Evolutionary conservation across 768 basidiomycete genomes (phyloP), one percentile per base, ranked within the genome.

Genomic region (Kwoniella newhampshirensis): DNA sequence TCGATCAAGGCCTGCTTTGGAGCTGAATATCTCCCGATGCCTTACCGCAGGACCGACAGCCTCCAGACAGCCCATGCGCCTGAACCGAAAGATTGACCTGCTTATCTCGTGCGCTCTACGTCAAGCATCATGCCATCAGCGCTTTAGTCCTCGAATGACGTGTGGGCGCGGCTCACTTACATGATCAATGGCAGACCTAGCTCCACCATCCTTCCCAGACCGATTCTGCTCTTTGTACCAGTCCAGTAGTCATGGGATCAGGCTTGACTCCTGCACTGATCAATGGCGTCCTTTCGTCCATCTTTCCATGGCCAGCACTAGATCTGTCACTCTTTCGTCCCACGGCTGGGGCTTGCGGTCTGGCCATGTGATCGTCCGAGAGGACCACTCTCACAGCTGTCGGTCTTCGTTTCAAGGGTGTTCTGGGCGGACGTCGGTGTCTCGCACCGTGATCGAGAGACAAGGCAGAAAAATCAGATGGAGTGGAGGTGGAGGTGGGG

Each of bases 1-100:
- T n/a, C n/a, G n/a, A 28, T 27, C n/a, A 30, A 26, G 30, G 54
- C 30, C 51, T 54, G 25, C n/a, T 3, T 65, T 8, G 52, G n/a
- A n/a, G n/a, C n/a, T n/a, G n/a, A n/a, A n/a, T n/a, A n/a, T n/a
- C n/a, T n/a, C n/a, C n/a, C n/a, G n/a, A n/a, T n/a, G 32, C 59
- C 68, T 78, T 73, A 84, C 89, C 86, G 92, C 91, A 12, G 91
- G 91, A 30, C 93, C 93, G 59, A 93, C 86, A 17, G 86, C 86
- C 75, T 96, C 93, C 48, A 97, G 76, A 54, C 86, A 86, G 1
- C 90, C 91, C 64, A 88, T 86, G 35, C 86, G 80, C 70, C 86
- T 84, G 76, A 88, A 92, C 50, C 77, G 77, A 75, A 89, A 91
- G 41, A 93, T 74, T 26, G 81, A 75, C 42, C 84, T 79, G 18